Evolutionary conservation across 805 yeast species (phyloP).

Genomic region (Ogataea philodendri): DNA sequence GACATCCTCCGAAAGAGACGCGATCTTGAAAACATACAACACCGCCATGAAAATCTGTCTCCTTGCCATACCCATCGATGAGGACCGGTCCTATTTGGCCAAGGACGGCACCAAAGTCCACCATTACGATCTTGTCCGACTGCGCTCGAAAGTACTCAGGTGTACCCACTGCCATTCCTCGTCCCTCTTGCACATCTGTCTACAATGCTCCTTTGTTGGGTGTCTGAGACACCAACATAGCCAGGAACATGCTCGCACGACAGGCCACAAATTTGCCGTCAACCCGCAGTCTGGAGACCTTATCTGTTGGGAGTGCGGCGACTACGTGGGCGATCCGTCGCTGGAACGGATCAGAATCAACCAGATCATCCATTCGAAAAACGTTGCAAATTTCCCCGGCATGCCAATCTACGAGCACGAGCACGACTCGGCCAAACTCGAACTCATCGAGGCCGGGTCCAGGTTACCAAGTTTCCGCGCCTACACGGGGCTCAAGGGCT

Average conservation of each 20-base stretch:
- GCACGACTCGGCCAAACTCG: slow-evolving; percentile 25
- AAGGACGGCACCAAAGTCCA: slow-evolving; percentile 40
- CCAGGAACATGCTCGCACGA: slow-evolving; percentile 42
- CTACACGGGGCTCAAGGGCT: slow-evolving; percentile 78
- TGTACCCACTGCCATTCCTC: slow-evolving; percentile 50
- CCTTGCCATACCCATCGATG: slow-evolving; percentile 20
- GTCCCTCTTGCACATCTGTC: slow-evolving; percentile 55
- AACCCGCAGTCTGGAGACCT: slow-evolving; percentile 66
- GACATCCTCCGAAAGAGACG: slow-evolving; percentile 47
- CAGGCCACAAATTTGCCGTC: slow-evolving; percentile 58
- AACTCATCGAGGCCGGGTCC: slow-evolving; percentile 34
- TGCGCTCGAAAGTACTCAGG: slow-evolving; percentile 44
- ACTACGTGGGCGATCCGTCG: slow-evolving; percentile 61
- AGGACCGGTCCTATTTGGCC: slow-evolving; percentile 28
- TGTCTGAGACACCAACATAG: slow-evolving; percentile 56
- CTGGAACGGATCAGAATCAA: slow-evolving; percentile 51
- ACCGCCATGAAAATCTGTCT: slow-evolving; percentile 50
- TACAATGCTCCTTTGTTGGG: slow-evolving; percentile 77
- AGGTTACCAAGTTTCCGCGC: slow-evolving; percentile 51
- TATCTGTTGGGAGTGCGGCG: slow-evolving; percentile 77
- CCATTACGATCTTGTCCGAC: slow-evolving; percentile 36
- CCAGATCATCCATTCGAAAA: slow-evolving; percentile 24
- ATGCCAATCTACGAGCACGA: slow-evolving; percentile 32
- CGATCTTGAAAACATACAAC: slow-evolving; percentile 47
- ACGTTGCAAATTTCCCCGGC: slow-evolving; percentile 29